Percentiles rank a stretch among this genome's conserved stretches.
Conservation (phyloP, 768 basidiomycete genomes). For the Austroboletus eburneus region DNA sequence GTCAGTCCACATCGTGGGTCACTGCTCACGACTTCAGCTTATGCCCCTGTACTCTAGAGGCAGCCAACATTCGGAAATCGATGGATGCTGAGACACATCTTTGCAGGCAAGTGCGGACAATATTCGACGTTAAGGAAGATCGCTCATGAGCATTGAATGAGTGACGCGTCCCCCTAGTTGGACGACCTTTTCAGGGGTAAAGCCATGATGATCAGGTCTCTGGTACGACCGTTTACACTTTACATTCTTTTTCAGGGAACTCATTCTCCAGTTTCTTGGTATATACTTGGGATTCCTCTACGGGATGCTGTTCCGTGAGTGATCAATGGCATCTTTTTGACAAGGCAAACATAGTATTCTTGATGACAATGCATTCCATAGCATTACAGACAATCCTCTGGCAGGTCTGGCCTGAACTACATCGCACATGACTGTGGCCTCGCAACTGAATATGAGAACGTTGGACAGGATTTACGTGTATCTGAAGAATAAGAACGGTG, state of each 20-base stretch:
- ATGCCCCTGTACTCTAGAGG: slow-evolving; percentile 39
- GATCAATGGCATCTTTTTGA: background rate
- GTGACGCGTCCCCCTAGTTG: background rate
- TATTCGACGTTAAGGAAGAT: slow-evolving; percentile 37
- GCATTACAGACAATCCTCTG: slow-evolving; percentile 51
- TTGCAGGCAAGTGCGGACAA: slow-evolving; percentile 39
- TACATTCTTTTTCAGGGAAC: slow-evolving; percentile 52
- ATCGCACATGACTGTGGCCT: slow-evolving; percentile 65
- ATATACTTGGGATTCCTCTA: slow-evolving; percentile 70
- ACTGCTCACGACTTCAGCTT: slow-evolving; percentile 25
- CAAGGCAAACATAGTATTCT: slow-evolving; percentile 45
- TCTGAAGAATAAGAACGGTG: slow-evolving; percentile 48
- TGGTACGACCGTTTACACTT: slow-evolving; percentile 70
- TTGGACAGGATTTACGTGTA: slow-evolving; percentile 54
- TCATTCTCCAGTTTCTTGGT: slow-evolving; percentile 65
- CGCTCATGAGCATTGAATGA: slow-evolving; percentile 38
- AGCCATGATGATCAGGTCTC: slow-evolving; percentile 45
- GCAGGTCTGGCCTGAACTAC: slow-evolving; percentile 66
- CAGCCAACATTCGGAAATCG: slow-evolving; percentile 38
- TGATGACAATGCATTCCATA: slow-evolving; percentile 61
- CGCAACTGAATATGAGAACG: slow-evolving; percentile 50
- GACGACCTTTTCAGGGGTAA: slow-evolving; percentile 39
- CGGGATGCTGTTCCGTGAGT: slow-evolving; percentile 54
- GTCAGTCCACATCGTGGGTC: slow-evolving; percentile 34
- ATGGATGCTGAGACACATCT: slow-evolving; percentile 47